Evolutionary conservation across 305 asterid species (phyloP), one percentile per base, ranked within the genome.

Genomic region (Fraxinus albicans): DNA sequence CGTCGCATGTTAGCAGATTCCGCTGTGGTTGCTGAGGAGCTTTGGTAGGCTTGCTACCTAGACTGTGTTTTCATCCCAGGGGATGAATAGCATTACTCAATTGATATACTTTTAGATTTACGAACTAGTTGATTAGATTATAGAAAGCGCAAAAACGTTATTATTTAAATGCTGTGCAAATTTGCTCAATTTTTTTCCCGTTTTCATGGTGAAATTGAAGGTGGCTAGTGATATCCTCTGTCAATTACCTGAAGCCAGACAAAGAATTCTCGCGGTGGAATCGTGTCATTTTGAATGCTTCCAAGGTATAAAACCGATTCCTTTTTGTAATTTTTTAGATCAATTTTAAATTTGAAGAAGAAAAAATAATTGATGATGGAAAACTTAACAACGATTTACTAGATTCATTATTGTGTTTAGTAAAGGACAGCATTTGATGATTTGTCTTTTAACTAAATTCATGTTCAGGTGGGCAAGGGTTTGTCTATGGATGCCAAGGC

Each of bases 1-100:
- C 93, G 97, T 79, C 97, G 98, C 87, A 95, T 91, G 98, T 86
- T 93, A 84, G 98, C 98, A 5, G 98, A 95, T 88, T 92, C 97
- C 25, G 98, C 98, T 12, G 97, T 95, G 29, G 98, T 95, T 42
- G 98, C 90, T 34, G 98, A 93, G 86, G 97, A 92, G 82, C 93
- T 94, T 76, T 95, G 98, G 98, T 95, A 84, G 70, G 70, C 13
- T 25, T 25, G 27, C n/a, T n/a, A n/a, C n/a, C 27, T 25, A 25
- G 27, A 25, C 27, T 25, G 27, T 25, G 27, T 25, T 25, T 25
- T 25, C 27, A 25, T 25, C 27, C 27, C 27, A 25, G 27, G 27
- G 27, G 27, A 25, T 25, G 27, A 25, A 25, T 25, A 25, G 27
- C 27, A 25, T 25, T 25, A 25, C 27, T 25, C 27, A 25, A 25